phyloP scores from a whole-genome alignment of 345 rosid genomes.

The Schrenkiella parvula region DNA sequence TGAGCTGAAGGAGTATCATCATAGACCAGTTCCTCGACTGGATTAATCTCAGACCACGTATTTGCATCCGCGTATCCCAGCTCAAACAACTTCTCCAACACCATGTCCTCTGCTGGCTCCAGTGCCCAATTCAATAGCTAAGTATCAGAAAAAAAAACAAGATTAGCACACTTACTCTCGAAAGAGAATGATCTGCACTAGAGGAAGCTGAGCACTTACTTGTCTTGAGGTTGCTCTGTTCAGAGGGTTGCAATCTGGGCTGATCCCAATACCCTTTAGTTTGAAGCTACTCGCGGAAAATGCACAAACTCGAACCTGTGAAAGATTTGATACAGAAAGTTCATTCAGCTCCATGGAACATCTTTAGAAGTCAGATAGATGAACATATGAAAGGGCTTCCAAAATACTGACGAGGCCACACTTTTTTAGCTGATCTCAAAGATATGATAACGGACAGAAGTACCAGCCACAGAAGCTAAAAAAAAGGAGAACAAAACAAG shows the following conservation, averaged over 20 bases:
- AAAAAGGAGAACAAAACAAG: constrained; percentile 3
- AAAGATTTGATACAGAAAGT: neutral
- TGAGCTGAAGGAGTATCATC: constrained; percentile 23
- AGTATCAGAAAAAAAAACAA: neutral
- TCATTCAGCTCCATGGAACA: neutral
- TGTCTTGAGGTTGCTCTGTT: constrained; percentile 61
- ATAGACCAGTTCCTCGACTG: constrained; percentile 44
- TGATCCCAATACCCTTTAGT: constrained; percentile 72
- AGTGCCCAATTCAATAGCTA: constrained; percentile 93
- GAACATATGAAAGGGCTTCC: neutral
- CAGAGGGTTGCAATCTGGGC: constrained; percentile 91
- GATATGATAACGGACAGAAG: neutral
- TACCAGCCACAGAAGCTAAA: neutral
- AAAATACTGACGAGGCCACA: neutral
- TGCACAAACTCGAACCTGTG: constrained; percentile 84
- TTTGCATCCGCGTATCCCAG: constrained; percentile 80
- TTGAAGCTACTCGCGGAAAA: constrained; percentile 61
- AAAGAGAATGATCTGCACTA: neutral
- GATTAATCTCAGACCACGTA: constrained; percentile 70
- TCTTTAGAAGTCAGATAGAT: neutral
- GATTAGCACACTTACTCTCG: neutral
- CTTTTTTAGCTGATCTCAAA: neutral
- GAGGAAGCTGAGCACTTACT: constrained; percentile 39
- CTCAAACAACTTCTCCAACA: constrained; percentile 75
- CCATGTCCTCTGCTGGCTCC: constrained; percentile 76